Percentiles rank a stretch among this genome's conserved stretches.
Conservation (phyloP, 2,329 filamentous ascomycete genomes). For the Polychaeton citri region DNA sequence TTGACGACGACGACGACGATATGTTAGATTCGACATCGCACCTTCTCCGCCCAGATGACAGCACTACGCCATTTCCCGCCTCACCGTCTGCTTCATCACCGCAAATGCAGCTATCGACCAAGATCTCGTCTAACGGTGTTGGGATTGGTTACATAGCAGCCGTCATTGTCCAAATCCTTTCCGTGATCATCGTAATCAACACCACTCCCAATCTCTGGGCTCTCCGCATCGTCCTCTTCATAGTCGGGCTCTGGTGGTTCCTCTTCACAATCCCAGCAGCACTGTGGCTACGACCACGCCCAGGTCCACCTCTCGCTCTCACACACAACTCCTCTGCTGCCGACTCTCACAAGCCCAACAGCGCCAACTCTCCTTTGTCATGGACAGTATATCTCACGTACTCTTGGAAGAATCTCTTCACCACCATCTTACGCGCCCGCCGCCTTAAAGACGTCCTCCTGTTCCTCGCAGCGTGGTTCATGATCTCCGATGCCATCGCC, state of each 20-base stretch:
- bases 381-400: slow-evolving; percentile 64
- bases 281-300: slow-evolving; percentile 74
- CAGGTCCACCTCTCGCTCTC: slow-evolving; percentile 56
- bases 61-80: slow-evolving; percentile 19
- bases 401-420: slow-evolving; percentile 76
- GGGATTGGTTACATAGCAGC: slow-evolving; percentile 87
- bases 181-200: slow-evolving; percentile 60
- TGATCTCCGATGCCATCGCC: slow-evolving; percentile 85
- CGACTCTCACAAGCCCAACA: slow-evolving; percentile 2
- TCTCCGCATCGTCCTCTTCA: slow-evolving; percentile 71
- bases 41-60: slow-evolving; percentile 17
- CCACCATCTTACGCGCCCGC: slow-evolving; percentile 63
- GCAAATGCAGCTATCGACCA: slow-evolving; percentile 72
- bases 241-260: slow-evolving; percentile 88
- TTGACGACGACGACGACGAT: no score
- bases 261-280: slow-evolving; percentile 79
- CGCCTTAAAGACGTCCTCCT: slow-evolving; percentile 60
- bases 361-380: slow-evolving; percentile 17
- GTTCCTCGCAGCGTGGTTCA: slow-evolving; percentile 82
- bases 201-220: slow-evolving; percentile 71
- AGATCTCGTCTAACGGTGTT: slow-evolving; percentile 83
- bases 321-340: slow-evolving; percentile 8
- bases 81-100: slow-evolving; percentile 37
- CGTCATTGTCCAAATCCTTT: slow-evolving; percentile 67
- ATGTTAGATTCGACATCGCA: slow-evolving; percentile 24